Evolutionary conservation across 2,329 filamentous ascomycete species (phyloP), one percentile per base, ranked within the genome.

Genomic region (Alternaria triticina): DNA sequence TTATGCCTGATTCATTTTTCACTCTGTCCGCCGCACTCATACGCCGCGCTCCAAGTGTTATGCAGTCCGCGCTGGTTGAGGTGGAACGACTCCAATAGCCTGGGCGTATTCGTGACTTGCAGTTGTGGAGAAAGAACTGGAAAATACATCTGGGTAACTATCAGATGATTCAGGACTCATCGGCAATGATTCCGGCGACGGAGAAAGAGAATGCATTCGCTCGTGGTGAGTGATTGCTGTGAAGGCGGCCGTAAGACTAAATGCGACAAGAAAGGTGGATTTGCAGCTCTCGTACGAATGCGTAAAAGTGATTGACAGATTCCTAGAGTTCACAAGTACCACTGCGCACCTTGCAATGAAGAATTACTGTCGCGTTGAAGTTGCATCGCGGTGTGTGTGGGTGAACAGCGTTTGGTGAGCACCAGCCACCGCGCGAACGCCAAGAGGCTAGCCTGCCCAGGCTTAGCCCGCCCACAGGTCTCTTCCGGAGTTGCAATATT

Each of bases 401-500:
- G 52, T 46, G 36, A 52, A 12, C 12, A 20, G 22, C 25, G 22
- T 47, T 57, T 57, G 40, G 12, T 43, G 22, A 43, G 17, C 30
- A 55, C 55, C 44, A 56, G 60, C 60, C 63, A 68, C 54, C 50
- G 51, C 51, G 59, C 62, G 55, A 20, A 25, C 49, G 66, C 64
- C 64, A 69, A 69, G 69, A 43, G 54, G 10, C 46, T 62, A 62
- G 45, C 60, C n/a, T 2, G 7, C n/a, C 20, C 11, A 20, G 51
- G 59, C 33, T 64, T 70, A 70, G 64, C 49, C n/a, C 69, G 68
- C 54, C 61, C 71, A 69, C 68, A 64, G 60, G 61, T 64, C 28
- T 61, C 68, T 70, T 69, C 65, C 68, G 49, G 49, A 52, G 49
- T 52, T 52, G 49, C 75, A 73, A 74, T 74, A 73, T 74, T 70